Base-by-base conservation (phyloP, 495 filamentous ascomycete genomes). In the Podospora bellae-mahoneyi region DNA sequence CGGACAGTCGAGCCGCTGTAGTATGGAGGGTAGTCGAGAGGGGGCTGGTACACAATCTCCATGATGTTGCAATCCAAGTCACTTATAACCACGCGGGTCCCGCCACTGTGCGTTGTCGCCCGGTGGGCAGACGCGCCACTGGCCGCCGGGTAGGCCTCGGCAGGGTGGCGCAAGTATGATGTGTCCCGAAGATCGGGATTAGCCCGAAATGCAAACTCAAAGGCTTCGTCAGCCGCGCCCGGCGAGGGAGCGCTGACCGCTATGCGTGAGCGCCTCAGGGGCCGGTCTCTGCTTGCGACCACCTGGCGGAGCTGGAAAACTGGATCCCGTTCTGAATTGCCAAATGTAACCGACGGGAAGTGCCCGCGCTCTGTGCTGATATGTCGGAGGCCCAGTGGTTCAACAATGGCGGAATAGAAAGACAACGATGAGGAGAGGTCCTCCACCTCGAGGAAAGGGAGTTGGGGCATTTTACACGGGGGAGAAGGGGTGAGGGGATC, bases 351-450 rank as follows among this genome's bases (percentile, higher is more conserved):
- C 13, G 75, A 74, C 13, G 78, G 71, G 44, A 75, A 75, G 60
- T 76, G 74, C 15, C 77, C 75, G 67, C 78, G 71, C 19, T 78
- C 78, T 13, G 75, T 74, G 7, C 74, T 78, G 20, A 93, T 84
- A 76, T 87, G 96, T 62, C 84, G 84, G 66, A 95, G 88, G 23
- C 90, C 91, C 20, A 96, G 81, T 0, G 92, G 91, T 68, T 91
- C 88, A 59, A 89, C 81, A 71, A 92, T 85, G 68, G 89, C 84
- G 4, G 93, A 85, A 77, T 91, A 96, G 81, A 94, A 94, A 1
- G 90, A 94, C 57, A 87, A 88, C 7, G 91, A 89, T 20, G 87
- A 88, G 7, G 92, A 87, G 54, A 95, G 89, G 75, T 94, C 87
- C 59, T 87, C 88, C 73, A 94, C 92, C 72, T 84, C 79, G 59